phyloP scores from a whole-genome alignment of 2,329 filamentous ascomycete species.

The Emmonsia crescens region DNA sequence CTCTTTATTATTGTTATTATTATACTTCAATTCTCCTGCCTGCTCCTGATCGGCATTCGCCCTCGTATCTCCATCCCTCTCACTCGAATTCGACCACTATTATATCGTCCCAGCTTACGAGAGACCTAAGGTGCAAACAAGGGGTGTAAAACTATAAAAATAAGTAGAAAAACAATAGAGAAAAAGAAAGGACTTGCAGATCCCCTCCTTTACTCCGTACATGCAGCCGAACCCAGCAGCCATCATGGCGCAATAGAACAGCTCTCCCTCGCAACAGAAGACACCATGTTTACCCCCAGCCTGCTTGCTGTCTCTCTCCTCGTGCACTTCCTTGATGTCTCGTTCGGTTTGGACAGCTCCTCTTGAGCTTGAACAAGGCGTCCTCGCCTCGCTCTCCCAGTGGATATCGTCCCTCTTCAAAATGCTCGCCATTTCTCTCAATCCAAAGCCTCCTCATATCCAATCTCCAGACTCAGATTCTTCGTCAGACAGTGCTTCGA shows the following conservation, averaged over 20 bases:
- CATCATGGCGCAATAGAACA: constrained; percentile 7
- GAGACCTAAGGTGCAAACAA: neutral
- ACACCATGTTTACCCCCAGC: neutral
- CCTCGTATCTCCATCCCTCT: neutral
- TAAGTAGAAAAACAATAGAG: neutral
- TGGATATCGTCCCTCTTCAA: constrained; percentile 2
- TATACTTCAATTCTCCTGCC: neutral
- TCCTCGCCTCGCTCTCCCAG: neutral
- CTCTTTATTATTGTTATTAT: neutral
- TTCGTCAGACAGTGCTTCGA: neutral
- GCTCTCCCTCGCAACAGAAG: constrained; percentile 9
- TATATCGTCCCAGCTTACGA: neutral
- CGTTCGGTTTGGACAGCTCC: neutral
- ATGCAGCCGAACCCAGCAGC: neutral
- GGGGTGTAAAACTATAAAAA: neutral
- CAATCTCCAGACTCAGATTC: neutral
- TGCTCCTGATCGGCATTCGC: neutral
- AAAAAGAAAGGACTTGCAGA: neutral
- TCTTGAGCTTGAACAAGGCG: neutral
- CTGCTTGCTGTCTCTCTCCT: neutral
- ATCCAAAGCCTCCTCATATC: constrained; percentile 3
- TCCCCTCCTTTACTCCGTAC: neutral
- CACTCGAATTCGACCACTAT: neutral
- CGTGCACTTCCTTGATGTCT: constrained; percentile 1
- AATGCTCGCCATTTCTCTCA: constrained; percentile 4